phyloP scores from a whole-genome alignment of 257 asterid genomes.

The Nicotiana sylvestris region DNA sequence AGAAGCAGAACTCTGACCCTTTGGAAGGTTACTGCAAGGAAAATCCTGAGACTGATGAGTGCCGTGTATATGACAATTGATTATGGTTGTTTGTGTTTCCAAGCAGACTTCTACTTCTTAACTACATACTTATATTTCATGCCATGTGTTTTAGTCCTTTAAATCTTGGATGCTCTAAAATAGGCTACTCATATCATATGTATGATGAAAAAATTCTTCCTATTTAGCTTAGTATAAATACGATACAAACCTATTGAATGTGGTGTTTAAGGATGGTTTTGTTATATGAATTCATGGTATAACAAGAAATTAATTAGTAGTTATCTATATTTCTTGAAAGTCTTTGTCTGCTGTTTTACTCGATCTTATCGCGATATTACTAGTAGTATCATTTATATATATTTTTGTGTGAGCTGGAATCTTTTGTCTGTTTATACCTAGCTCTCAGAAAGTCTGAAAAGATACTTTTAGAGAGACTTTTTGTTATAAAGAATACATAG shows the following conservation, averaged over 20 bases:
- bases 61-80: constrained; percentile 81
- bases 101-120: too few species aligned
- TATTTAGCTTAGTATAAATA: neutral
- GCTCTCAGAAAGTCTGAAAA: neutral
- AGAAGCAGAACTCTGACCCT: constrained; percentile 53
- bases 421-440: neutral
- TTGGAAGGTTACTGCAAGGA: constrained; percentile 88
- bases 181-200: neutral
- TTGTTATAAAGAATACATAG: neutral
- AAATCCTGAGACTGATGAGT: constrained; percentile 87
- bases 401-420: neutral
- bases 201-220: neutral
- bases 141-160: neutral
- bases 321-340: neutral
- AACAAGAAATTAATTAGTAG: too few species aligned
- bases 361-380: too few species aligned
- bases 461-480: neutral
- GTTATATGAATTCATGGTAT: too few species aligned
- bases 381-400: too few species aligned
- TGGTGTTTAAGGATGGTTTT: too few species aligned
- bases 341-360: too few species aligned
- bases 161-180: neutral
- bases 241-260: too few species aligned
- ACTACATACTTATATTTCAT: too few species aligned
- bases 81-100: too few species aligned